These are phyloP conservation scores for Phytophthora sp. DNA, from an alignment of 352 stramenopile species.

Conservation along the genomic window DNA sequence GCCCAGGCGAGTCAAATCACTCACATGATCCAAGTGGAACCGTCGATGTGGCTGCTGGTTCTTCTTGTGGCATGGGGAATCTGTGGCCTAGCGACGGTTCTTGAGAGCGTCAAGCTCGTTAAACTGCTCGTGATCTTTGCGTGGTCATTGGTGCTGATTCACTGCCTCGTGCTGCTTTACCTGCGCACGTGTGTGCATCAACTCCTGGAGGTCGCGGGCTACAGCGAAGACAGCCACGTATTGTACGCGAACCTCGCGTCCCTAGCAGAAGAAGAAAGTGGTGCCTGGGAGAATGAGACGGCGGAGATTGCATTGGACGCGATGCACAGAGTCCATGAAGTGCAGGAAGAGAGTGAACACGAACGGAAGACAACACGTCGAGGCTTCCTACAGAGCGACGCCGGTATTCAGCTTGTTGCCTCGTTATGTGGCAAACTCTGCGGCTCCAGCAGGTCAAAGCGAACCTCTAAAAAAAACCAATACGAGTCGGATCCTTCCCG, in stretches of 20 bases:
- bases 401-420: constrained; percentile 4
- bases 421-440: constrained; percentile 13
- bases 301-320: constrained; percentile 18
- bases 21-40: constrained; percentile 74
- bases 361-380: constrained; percentile 10
- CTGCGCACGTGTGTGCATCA: constrained; percentile 38
- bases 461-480: too few relatives aligned
- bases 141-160: constrained; percentile 36
- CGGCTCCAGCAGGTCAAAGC: not conserved
- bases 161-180: constrained; percentile 46
- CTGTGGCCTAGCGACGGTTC: constrained; percentile 28
- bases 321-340: constrained; percentile 22
- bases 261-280: constrained; percentile 27
- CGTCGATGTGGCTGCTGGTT: constrained; percentile 65
- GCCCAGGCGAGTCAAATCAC: constrained; percentile 73
- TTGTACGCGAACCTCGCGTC: constrained; percentile 21
- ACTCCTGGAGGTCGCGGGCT: constrained; percentile 39
- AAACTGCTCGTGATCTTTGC: constrained; percentile 37
- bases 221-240: constrained; percentile 29
- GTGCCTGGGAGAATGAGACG: constrained; percentile 13
- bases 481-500: too few relatives aligned
- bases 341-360: constrained; percentile 26
- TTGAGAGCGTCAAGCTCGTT: constrained; percentile 29
- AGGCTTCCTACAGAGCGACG: constrained; percentile 9
- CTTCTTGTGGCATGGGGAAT: constrained; percentile 51